Evolutionary conservation across 2,329 filamentous ascomycete genomes (phyloP), one percentile per base, ranked within the genome.

Genomic region (Pestalotiopsis sp.): DNA sequence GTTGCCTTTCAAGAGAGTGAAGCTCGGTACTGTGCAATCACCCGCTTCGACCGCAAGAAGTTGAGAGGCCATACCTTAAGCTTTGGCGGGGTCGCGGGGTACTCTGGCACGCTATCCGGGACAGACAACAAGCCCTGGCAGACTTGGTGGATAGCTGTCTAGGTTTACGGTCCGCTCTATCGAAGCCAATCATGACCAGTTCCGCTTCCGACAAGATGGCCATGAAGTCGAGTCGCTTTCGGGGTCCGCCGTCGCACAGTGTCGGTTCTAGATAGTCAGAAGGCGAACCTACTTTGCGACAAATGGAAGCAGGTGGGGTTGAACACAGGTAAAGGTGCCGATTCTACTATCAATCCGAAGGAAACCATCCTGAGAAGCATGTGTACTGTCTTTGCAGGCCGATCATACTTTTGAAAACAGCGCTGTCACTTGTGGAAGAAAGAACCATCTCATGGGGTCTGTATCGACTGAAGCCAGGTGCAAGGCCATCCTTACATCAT

Each of bases 401-500:
- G n/a, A 2, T 9, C 6, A n/a, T 52, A 20, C 45, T 20, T n/a
- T 5, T n/a, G 5, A n/a, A 27, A 31, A 14, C 7, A 36, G 23
- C 12, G 20, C 31, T 36, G 31, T 2, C 31, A 27, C 14, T 27
- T 14, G 25, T 58, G 12, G 17, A 4, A 14, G n/a, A 59, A 59
- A 11, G 20, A 11, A 41, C 31, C 1, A 17, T 31, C 4, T 41
- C 49, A 66, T 66, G 65, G 65, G 65, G 25, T 60, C 56, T 7
- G 9, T 66, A 31, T 13, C 49, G 17, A n/a, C 31, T 14, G 65
- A 67, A n/a, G 27, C 40, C 20, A n/a, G 66, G 11, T 67, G 66
- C 17, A n/a, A 52, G 4, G 67, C 69, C 41, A 45, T 71, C 25
- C 67, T 68, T 40, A 68, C 70, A 41, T 65, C 70, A 14, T 78